These are phyloP conservation scores for Boletus holoroseus DNA, from an alignment of 1,284 basidiomycete species.

Conservation along the genomic window DNA sequence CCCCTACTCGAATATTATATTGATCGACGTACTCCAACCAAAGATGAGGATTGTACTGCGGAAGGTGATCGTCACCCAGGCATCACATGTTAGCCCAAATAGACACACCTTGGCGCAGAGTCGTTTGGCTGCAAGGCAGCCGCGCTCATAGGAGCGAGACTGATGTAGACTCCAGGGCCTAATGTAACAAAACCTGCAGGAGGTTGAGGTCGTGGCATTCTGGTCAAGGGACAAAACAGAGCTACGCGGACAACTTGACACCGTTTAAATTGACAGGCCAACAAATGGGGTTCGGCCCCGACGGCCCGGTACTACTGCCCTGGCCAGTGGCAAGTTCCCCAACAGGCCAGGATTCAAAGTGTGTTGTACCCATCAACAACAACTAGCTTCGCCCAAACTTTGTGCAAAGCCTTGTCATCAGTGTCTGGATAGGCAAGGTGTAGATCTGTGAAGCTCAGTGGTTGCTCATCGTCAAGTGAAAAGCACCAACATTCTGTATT, in stretches of 20 bases:
- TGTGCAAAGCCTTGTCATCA: not conserved
- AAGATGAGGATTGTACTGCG: slow-evolving; percentile 44
- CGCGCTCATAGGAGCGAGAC: not conserved
- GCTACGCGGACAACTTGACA: not conserved
- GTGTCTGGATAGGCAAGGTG: not conserved
- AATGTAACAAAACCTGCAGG: slow-evolving; percentile 23
- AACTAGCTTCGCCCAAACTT: no score
- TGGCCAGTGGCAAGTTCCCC: not conserved
- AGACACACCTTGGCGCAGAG: slow-evolving; percentile 20
- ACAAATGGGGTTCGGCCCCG: not conserved
- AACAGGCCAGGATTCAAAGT: not conserved
- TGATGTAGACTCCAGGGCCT: slow-evolving; percentile 23
- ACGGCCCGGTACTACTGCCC: no score
- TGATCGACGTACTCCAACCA: slow-evolving; percentile 44
- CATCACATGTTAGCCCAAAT: not conserved
- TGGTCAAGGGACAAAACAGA: not conserved
- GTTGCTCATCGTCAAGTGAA: not conserved
- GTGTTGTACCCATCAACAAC: not conserved
- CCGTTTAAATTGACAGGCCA: not conserved
- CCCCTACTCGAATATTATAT: not conserved
- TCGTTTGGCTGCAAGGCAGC: slow-evolving; percentile 1
- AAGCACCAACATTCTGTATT: not conserved
- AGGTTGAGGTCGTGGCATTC: slow-evolving; percentile 16
- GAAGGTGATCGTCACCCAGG: not conserved
- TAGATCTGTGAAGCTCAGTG: not conserved